Percentiles rank a stretch among this genome's conserved stretches.
Evolutionary conservation across 2,329 filamentous ascomycete genomes (phyloP).

Genomic region (Emmonsiellopsis sp.): DNA sequence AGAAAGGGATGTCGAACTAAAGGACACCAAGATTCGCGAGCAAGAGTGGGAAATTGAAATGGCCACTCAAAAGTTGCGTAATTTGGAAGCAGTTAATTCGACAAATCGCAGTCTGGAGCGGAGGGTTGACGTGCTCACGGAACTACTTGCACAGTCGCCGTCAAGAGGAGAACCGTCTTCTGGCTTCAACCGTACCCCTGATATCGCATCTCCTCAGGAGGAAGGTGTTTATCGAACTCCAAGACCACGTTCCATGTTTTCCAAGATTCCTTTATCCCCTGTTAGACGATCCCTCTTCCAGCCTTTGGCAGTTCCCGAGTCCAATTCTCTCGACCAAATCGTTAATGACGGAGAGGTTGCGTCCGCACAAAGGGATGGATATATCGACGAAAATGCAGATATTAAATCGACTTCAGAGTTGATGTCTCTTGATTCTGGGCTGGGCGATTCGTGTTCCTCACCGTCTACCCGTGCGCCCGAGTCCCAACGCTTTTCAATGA

Average conservation of each 20-base stretch:
- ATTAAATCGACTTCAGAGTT: conserved; percentile 8
- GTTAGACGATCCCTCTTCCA: conserved; percentile 12
- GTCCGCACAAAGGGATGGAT: conserved; percentile 2
- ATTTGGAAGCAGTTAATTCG: conserved; percentile 22
- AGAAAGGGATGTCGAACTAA: conserved; percentile 23
- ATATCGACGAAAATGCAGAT: conserved; percentile 1
- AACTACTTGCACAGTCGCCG: conserved; percentile 28
- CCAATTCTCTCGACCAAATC: neutral
- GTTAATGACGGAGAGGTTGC: conserved; percentile 4
- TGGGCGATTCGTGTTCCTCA: conserved; percentile 14
- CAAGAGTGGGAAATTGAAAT: conserved; percentile 25
- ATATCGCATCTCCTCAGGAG: conserved; percentile 8
- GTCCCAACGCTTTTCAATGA: conserved; percentile 19
- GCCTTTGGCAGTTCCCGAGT: conserved; percentile 9
- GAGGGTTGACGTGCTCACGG: conserved; percentile 28
- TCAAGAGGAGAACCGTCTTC: conserved; percentile 7
- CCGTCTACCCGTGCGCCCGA: conserved; percentile 8
- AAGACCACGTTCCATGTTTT: conserved; percentile 22
- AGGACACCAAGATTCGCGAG: conserved; percentile 22
- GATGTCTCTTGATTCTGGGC: conserved; percentile 16
- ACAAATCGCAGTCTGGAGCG: conserved; percentile 26
- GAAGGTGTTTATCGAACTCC: conserved; percentile 11
- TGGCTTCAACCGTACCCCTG: neutral
- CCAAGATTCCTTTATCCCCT: conserved; percentile 20
- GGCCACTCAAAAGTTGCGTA: conserved; percentile 23